phyloP scores from a whole-genome alignment of 2,329 filamentous ascomycete species.

The Penicillium sp. region DNA sequence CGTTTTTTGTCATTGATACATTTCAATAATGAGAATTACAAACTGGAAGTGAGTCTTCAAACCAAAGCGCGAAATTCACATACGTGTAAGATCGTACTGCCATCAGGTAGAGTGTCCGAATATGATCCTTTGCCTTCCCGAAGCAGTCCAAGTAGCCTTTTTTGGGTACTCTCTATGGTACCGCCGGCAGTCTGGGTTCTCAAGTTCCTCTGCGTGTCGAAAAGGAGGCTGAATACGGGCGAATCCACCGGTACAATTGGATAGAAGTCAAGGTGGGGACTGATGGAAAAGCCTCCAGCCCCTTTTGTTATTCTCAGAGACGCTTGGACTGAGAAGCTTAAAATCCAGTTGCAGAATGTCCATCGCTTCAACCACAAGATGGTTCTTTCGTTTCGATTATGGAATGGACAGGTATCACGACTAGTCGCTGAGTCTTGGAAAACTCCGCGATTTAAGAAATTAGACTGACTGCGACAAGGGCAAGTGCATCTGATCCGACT shows the following conservation, averaged over 20 bases:
- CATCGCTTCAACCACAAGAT: no score
- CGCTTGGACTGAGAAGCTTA: background rate
- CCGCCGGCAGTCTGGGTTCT: background rate
- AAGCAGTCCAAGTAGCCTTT: background rate
- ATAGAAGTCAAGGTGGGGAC: conserved; percentile 6
- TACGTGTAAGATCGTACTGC: conserved; percentile 5
- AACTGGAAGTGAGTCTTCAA: no score
- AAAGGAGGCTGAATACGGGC: background rate
- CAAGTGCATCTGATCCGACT: no score
- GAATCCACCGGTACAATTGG: conserved; percentile 3
- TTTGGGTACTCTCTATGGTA: background rate
- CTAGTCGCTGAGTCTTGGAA: no score
- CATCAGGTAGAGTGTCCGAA: conserved; percentile 1
- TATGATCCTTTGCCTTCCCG: conserved; percentile 3
- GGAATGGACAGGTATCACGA: no score
- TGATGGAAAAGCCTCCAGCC: conserved; percentile 7
- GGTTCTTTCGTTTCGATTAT: no score
- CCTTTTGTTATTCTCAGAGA: conserved; percentile 1
- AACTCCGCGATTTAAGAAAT: no score
- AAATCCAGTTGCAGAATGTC: conserved; percentile 1
- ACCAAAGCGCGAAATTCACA: no score
- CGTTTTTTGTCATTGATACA: no score
- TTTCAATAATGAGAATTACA: no score
- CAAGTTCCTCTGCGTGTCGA: background rate
- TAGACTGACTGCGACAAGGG: no score